phyloP scores from a whole-genome alignment of 768 basidiomycete genomes.

The Pleurotus ostreatus region DNA sequence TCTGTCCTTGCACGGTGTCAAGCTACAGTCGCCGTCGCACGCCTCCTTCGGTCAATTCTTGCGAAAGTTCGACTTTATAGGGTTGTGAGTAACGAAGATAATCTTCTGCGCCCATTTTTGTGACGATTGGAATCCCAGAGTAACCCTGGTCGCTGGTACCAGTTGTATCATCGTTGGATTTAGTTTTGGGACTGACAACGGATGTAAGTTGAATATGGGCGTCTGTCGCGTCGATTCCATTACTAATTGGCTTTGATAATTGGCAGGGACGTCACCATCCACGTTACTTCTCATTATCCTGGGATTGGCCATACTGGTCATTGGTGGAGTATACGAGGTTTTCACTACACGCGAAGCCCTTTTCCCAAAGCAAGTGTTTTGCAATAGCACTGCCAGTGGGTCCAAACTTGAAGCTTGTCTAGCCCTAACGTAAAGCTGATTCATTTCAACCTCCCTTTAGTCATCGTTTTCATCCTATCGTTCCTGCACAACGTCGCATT shows the following conservation, averaged over 20 bases:
- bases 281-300: slow-evolving; percentile 58
- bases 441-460: slow-evolving; percentile 29
- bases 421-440: no score
- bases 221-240: slow-evolving; percentile 6
- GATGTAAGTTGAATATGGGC: slow-evolving; percentile 49
- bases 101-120: slow-evolving; percentile 2
- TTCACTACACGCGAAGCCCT: slow-evolving; percentile 64
- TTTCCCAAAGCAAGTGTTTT: slow-evolving; percentile 65
- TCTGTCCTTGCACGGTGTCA: slow-evolving; percentile 56
- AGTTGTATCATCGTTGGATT: slow-evolving; percentile 75
- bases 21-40: slow-evolving; percentile 38
- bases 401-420: slow-evolving; percentile 2
- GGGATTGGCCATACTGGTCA: slow-evolving; percentile 51
- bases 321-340: slow-evolving; percentile 66
- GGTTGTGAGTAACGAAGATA: slow-evolving; percentile 52
- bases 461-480: slow-evolving; percentile 59
- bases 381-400: slow-evolving; percentile 55
- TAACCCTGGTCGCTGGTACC: slow-evolving; percentile 73
- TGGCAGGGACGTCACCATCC: slow-evolving; percentile 57
- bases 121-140: slow-evolving; percentile 32
- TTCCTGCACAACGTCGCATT: slow-evolving; percentile 84
- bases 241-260: slow-evolving; percentile 10
- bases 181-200: slow-evolving; percentile 63
- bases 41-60: slow-evolving; percentile 55
- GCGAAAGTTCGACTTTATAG: slow-evolving; percentile 69